Evolutionary conservation across 305 asterid species (phyloP), one percentile per base, ranked within the genome.

Genomic region (Rubia tinctorum): DNA sequence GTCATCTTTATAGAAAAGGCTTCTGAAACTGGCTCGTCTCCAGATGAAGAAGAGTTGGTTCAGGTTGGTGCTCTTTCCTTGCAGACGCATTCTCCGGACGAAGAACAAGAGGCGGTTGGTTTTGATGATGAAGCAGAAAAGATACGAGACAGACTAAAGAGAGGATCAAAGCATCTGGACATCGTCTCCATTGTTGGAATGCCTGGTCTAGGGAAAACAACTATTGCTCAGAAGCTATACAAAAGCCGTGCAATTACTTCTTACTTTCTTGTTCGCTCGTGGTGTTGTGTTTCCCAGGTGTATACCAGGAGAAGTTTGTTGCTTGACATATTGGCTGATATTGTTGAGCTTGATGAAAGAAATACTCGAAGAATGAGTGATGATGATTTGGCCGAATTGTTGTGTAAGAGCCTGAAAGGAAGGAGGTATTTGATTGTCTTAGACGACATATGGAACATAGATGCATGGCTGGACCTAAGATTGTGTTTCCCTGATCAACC

Each of bases 121-220:
- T 56, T n/a, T 56, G 62, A n/a, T 7, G 62, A 56, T 56, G 62
- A 56, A 56, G 30, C 2, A 11, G 30, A n/a, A 8, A 20, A n/a
- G 30, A 56, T 56, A 56, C 5, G 23, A n/a, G 18, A 56, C 27
- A 56, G 62, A 10, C 7, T 20, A 3, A 7, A 59, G 34, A 22
- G 65, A 59, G 65, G 65, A 8, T 6, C 65, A 59, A 59, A 23
- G 65, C 65, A 59, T 59, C 65, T 59, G 6, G 65, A 59, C 65
- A 59, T 22, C 10, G 37, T 59, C 34, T 22, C 65, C 37, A 59
- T 59, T 5, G 13, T 59, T 59, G 65, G 65, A 59, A 59, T 59
- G 65, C 37, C 65, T 7, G 37, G 64, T 22, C 30, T 58, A 11
- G 65, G 65, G 15, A 59, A 59, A 39, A 59, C 65, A 10, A 59